Conservation (phyloP, 345 rosid genomes). For the Citrus mangshanensis region DNA sequence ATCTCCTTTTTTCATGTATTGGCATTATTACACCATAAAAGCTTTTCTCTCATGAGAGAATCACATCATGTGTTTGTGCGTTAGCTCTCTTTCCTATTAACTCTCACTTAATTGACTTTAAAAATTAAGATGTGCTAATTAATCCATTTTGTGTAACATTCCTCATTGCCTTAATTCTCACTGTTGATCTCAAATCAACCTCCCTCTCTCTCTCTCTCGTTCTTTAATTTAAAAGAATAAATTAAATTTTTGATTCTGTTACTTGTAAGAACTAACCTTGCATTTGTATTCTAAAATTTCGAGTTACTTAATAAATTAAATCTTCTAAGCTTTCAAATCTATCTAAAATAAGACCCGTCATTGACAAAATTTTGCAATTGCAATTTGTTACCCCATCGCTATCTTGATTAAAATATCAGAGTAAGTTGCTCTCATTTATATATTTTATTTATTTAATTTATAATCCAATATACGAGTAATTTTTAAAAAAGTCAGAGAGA, state of each 20-base stretch:
- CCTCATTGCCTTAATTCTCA: slow-evolving; percentile 17
- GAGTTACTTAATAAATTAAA: too few relatives aligned
- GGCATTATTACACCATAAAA: background rate
- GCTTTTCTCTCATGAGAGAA: slow-evolving; percentile 1
- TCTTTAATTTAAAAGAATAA: too few relatives aligned
- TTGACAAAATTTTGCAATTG: background rate
- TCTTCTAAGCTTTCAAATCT: background rate
- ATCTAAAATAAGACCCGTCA: background rate
- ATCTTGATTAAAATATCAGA: background rate
- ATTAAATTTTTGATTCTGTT: too few relatives aligned
- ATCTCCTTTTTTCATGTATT: background rate
- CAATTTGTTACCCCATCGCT: background rate
- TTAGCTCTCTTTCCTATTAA: background rate
- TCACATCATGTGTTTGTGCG: slow-evolving; percentile 23
- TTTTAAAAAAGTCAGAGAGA: too few relatives aligned
- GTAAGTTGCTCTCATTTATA: background rate
- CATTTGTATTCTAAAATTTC: too few relatives aligned
- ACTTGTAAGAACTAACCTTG: too few relatives aligned
- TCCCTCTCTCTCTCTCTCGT: too few relatives aligned
- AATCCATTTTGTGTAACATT: background rate
- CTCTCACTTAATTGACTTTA: background rate
- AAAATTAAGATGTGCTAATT: background rate
- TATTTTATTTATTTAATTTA: background rate
- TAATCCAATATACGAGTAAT: background rate
- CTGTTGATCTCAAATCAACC: background rate